phyloP scores from a whole-genome alignment of 2,329 filamentous ascomycete species.

The Fusarium neocosmosporiellum region DNA sequence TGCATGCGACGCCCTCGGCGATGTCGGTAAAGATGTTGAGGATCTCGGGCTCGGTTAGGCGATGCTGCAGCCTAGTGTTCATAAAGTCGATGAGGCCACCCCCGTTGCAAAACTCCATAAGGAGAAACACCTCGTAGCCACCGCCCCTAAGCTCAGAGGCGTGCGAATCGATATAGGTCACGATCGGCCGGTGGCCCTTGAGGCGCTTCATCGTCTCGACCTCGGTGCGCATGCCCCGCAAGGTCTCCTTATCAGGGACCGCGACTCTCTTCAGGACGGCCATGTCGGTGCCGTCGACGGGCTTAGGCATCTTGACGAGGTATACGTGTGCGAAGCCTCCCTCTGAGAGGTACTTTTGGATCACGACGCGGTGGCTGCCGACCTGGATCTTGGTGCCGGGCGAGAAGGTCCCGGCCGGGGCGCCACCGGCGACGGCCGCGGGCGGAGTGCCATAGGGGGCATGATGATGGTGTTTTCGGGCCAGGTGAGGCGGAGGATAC shows the following conservation, averaged over 20 bases:
- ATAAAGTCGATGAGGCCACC: conserved; percentile 99
- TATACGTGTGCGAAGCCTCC: conserved; percentile 99
- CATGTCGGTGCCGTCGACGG: conserved; percentile 80
- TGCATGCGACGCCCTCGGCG: conserved; percentile 94
- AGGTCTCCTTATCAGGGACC: conserved; percentile 92
- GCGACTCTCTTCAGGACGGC: conserved; percentile 95
- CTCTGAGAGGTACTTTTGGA: conserved; percentile 97
- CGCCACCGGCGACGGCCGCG: conserved; percentile 54
- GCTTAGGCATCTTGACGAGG: conserved; percentile 85
- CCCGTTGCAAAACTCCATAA: conserved; percentile 98
- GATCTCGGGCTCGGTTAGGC: conserved; percentile 96
- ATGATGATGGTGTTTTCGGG: conserved; percentile 52
- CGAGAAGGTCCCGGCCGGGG: conserved; percentile 86
- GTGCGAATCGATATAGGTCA: conserved; percentile 98
- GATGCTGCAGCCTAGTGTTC: conserved; percentile 97
- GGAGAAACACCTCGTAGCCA: conserved; percentile 96
- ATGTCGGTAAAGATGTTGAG: conserved; percentile 97
- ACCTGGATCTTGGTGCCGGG: conserved; percentile 98
- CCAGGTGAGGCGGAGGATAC: conserved; percentile 45
- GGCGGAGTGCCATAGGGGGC: conserved; percentile 58
- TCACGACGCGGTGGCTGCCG: conserved; percentile 89
- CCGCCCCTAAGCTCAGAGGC: conserved; percentile 92
- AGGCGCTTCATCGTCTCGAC: conserved; percentile 99
- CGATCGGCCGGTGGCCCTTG: conserved; percentile 95
- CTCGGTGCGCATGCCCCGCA: conserved; percentile 97